Conservation (phyloP, 169 alveolate genomes). For the Plasmodium yoelii region DNA sequence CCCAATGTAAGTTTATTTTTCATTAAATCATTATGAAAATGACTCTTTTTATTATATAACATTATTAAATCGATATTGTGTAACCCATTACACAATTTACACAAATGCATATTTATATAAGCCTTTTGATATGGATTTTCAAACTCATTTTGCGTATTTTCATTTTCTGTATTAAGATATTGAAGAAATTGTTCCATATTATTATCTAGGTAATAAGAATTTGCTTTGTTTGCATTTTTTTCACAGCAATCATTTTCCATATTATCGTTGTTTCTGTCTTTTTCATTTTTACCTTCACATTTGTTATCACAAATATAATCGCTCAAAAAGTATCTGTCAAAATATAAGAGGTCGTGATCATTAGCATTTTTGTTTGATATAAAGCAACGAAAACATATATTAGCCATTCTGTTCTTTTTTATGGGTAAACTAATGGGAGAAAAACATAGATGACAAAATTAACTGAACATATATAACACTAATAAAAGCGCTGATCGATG, state of each 20-base stretch:
- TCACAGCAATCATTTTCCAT: not conserved
- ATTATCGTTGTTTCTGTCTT: slow-evolving; percentile 3
- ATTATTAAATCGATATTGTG: slow-evolving; percentile 73
- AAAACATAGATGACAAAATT: not conserved
- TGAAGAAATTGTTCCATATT: slow-evolving; percentile 25
- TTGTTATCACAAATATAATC: slow-evolving; percentile 21
- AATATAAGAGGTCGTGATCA: slow-evolving; percentile 30
- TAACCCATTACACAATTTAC: slow-evolving; percentile 61
- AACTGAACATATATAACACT: not conserved
- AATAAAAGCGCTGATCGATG: no score
- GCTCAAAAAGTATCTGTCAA: slow-evolving; percentile 43
- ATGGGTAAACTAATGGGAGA: not conserved
- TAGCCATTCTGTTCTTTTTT: slow-evolving; percentile 18
- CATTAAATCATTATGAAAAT: slow-evolving; percentile 36
- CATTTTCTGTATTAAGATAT: slow-evolving; percentile 7
- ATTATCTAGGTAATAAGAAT: slow-evolving; percentile 3
- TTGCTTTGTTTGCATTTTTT: not conserved
- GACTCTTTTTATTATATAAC: slow-evolving; percentile 49
- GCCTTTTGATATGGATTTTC: slow-evolving; percentile 24
- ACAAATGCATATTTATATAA: slow-evolving; percentile 45
- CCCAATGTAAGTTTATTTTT: not conserved
- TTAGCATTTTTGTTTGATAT: slow-evolving; percentile 12
- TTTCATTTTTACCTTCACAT: not conserved
- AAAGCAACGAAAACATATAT: slow-evolving; percentile 61
- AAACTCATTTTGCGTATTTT: not conserved